phyloP scores from a whole-genome alignment of 768 basidiomycete species.

The Termitomyces sp. region DNA sequence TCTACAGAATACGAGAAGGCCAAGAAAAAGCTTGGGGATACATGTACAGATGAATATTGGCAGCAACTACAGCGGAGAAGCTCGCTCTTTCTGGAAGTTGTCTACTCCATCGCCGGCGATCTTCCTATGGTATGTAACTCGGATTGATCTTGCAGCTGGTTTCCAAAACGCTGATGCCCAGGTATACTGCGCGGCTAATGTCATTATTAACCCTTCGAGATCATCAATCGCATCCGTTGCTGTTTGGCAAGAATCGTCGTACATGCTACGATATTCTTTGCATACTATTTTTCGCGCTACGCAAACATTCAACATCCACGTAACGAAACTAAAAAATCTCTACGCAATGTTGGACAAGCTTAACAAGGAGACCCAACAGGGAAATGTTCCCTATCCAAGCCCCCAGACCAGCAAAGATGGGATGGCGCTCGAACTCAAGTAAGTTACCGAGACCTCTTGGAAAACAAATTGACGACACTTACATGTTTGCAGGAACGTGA shows the following conservation, averaged over 20 bases:
- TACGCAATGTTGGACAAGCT: conserved; percentile 20
- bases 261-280: conserved; percentile 21
- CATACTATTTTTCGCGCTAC: conserved; percentile 12
- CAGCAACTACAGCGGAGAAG: conserved; percentile 3
- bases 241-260: conserved; percentile 32
- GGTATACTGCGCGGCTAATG: conserved; percentile 31
- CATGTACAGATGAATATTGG: conserved; percentile 18
- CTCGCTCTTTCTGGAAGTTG: conserved; percentile 13
- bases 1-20: conserved; percentile 24
- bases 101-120: conserved; percentile 17
- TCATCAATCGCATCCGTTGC: conserved; percentile 35
- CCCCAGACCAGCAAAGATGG: conserved; percentile 13
- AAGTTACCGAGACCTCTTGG: neutral
- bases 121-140: conserved; percentile 24
- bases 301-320: conserved; percentile 16
- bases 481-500: conserved; percentile 34
- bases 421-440: conserved; percentile 26
- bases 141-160: neutral
- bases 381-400: conserved; percentile 19
- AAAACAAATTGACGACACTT: neutral
- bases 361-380: conserved; percentile 21
- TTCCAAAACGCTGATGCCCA: conserved; percentile 2
- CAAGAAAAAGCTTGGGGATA: conserved; percentile 16
- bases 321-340: conserved; percentile 25
- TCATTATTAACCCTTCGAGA: conserved; percentile 24